A percentile compares a stretch with the other conserved stretches of the same genome.
These are phyloP conservation scores for Penicillium aurantiogriseum DNA, from an alignment of 2,329 filamentous ascomycete species.

Conservation along the genomic window DNA sequence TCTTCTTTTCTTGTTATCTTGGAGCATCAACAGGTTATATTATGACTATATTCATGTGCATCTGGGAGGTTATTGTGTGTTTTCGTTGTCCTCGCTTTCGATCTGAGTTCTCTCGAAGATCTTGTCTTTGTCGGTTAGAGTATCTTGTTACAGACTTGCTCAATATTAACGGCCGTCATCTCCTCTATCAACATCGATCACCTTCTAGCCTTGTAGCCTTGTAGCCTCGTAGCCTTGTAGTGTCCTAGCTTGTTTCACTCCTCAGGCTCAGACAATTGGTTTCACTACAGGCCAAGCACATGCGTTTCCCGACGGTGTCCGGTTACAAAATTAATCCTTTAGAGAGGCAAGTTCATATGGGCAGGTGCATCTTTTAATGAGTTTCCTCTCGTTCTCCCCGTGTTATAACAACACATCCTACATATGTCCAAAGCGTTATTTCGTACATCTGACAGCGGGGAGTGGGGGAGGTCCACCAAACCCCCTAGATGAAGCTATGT, in stretches of 20 bases:
- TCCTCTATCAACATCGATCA: background rate
- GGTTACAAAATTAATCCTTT: background rate
- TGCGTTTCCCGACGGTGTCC: background rate
- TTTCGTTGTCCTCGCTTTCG: constrained; percentile 7
- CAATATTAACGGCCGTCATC: constrained; percentile 12
- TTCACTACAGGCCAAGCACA: background rate
- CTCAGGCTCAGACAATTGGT: background rate
- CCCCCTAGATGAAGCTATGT: background rate
- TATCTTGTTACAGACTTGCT: constrained; percentile 10
- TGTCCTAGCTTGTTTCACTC: too few species aligned
- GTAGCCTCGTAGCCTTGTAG: background rate
- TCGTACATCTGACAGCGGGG: background rate
- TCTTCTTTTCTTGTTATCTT: constrained; percentile 20
- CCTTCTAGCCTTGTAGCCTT: background rate
- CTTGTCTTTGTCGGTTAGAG: constrained; percentile 11
- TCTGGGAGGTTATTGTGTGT: constrained; percentile 35
- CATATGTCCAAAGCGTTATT: background rate
- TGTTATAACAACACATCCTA: too few species aligned
- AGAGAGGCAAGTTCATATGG: background rate
- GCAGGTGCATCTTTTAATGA: too few species aligned
- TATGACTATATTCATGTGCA: constrained; percentile 34
- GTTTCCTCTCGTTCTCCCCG: background rate
- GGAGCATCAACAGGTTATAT: constrained; percentile 32
- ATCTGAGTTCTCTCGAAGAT: background rate
- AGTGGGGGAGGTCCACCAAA: background rate